These are phyloP conservation scores for Austroboletus novae-zelandiae DNA, from an alignment of 1,284 basidiomycete species.

Conservation along the genomic window DNA sequence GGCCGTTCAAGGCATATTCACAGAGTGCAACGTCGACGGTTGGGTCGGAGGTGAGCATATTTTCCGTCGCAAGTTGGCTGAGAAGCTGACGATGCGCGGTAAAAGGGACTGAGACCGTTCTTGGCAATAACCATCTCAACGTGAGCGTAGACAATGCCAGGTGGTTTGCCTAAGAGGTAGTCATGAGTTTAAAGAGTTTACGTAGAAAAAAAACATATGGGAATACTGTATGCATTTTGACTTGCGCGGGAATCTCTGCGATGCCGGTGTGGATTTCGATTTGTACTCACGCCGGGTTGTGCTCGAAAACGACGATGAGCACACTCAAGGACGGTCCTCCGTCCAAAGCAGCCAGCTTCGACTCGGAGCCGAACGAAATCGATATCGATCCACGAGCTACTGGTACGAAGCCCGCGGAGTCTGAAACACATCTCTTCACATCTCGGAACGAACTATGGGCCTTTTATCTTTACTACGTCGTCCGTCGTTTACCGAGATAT, in stretches of 20 bases:
- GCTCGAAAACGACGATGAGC: constrained; percentile 1
- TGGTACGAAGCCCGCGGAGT: not conserved
- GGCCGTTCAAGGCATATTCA: not conserved
- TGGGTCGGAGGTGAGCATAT: not conserved
- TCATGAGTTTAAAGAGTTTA: no score
- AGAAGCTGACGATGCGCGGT: not conserved
- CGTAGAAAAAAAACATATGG: no score
- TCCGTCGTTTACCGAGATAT: constrained; percentile 21
- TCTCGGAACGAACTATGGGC: constrained; percentile 61
- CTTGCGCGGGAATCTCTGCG: no score
- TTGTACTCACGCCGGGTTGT: not conserved
- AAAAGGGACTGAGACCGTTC: not conserved
- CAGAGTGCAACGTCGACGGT: not conserved
- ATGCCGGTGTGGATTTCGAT: not conserved
- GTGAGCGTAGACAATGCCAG: not conserved
- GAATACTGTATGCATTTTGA: no score
- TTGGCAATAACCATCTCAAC: not conserved
- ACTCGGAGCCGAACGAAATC: not conserved
- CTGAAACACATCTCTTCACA: constrained; percentile 36
- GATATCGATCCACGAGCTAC: not conserved
- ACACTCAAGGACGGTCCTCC: not conserved
- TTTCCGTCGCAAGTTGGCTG: no score
- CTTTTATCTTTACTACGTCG: constrained; percentile 70
- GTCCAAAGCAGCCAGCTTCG: not conserved
- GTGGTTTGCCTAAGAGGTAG: not conserved